Evolutionary conservation across 2,329 filamentous ascomycete species (phyloP).

Genomic region (Penicillium sp.): DNA sequence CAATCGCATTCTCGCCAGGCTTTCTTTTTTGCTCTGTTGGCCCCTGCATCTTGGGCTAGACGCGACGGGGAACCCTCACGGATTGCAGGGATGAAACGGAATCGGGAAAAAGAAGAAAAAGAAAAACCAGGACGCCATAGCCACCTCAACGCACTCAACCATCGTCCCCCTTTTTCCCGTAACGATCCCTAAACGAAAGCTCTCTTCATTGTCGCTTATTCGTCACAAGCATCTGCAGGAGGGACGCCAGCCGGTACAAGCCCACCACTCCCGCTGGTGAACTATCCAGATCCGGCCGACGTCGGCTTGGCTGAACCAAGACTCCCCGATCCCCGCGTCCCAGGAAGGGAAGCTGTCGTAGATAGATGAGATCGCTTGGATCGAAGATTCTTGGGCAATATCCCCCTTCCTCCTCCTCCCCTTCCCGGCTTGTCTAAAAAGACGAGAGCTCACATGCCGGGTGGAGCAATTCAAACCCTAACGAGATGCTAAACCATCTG

Average conservation of each 20-base stretch:
- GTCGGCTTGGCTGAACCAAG: conserved; percentile 4
- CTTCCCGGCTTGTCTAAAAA: background rate
- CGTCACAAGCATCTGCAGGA: background rate
- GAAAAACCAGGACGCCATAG: background rate
- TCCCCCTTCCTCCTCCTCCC: no score
- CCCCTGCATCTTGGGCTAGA: background rate
- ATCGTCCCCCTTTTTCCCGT: background rate
- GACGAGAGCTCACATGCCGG: conserved; percentile 11
- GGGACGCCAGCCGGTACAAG: no score
- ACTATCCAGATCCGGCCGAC: background rate
- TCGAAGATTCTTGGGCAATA: conserved; percentile 2
- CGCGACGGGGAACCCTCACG: background rate
- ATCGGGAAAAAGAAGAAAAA: background rate
- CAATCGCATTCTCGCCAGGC: conserved; percentile 1
- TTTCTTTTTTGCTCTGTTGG: conserved; percentile 1
- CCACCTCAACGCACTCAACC: background rate
- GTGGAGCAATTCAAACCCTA: background rate
- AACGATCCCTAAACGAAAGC: background rate
- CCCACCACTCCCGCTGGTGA: background rate
- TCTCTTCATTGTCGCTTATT: background rate
- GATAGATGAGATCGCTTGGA: background rate
- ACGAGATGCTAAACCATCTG: conserved; percentile 14
- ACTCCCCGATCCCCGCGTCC: background rate
- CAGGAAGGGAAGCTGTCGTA: conserved; percentile 2
- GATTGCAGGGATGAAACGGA: conserved; percentile 4